Evolutionary conservation across 2,329 filamentous ascomycete species (phyloP), one percentile per base, ranked within the genome.

Genomic region (Aspergillus sp.): DNA sequence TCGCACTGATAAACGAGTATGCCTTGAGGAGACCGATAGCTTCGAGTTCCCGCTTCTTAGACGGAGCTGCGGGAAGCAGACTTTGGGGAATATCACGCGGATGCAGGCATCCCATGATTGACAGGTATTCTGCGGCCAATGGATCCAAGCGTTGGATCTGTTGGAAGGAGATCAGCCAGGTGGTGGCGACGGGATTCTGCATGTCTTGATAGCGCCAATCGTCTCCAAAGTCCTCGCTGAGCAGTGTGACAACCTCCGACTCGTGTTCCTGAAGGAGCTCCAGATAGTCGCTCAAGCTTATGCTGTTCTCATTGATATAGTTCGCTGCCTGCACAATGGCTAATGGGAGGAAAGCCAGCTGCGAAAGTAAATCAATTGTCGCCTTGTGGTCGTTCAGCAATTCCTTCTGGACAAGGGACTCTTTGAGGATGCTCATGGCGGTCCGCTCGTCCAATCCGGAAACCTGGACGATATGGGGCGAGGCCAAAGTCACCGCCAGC

Each of bases 91-190:
- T 71, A 36, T 65, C 57, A 10, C 53, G 48, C n/a, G 50, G 45
- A 31, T 51, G 16, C 4, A 42, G n/a, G n/a, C 40, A 42, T 13
- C 10, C 46, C 46, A 43, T 49, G 11, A 71, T 68, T 10, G 59
- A 70, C 13, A 75, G 60, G 47, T 68, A 68, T 13, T 70, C 62
- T 3, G 59, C 61, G 4, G 72, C 73, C 17, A 71, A 47, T 9
- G 49, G 42, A 55, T 74, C 54, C 13, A 58, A 20, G 17, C 50
- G 41, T 40, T 56, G 61, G 10, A 59, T 52, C 19, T 53, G 51
- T 4, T 46, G 29, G 19, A 59, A 58, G 13, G 53, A 58, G 10
- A 56, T 43, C 0, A 53, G 32, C 58, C 55, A 59, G 0, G 58
- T 59, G 0, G 25, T 40, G 1, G 45, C 29, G 3, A 58, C 47